phyloP scores from a whole-genome alignment of 2,329 filamentous ascomycete genomes.

The Trichophyton verrucosum region DNA sequence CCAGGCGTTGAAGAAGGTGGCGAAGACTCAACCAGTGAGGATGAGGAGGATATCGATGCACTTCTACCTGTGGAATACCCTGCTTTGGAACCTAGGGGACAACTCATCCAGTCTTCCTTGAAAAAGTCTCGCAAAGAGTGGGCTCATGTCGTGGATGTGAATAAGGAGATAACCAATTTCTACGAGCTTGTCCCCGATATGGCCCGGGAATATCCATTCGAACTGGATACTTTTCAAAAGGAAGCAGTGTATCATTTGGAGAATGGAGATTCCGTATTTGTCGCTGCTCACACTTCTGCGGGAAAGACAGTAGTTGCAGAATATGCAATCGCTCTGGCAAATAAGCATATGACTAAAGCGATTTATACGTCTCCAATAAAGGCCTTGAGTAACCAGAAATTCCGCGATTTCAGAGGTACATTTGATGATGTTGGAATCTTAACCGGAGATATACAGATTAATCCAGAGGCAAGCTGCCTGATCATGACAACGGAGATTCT shows the following conservation, averaged over 20 bases:
- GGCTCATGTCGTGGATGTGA: conserved; percentile 97
- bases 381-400: conserved; percentile 96
- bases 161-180: conserved; percentile 88
- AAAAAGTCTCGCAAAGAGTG: conserved; percentile 74
- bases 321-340: conserved; percentile 89
- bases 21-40: conserved; percentile 22
- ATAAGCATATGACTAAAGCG: conserved; percentile 98
- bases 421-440: conserved; percentile 96
- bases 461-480: conserved; percentile 89
- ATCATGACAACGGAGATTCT: conserved; percentile 99
- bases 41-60: conserved; percentile 57
- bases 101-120: conserved; percentile 56
- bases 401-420: conserved; percentile 76
- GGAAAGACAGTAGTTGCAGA: conserved; percentile 98
- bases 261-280: conserved; percentile 92
- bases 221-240: conserved; percentile 96
- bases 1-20: conserved; percentile 13
- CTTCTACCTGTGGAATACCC: conserved; percentile 88
- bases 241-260: conserved; percentile 97
- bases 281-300: conserved; percentile 92
- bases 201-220: conserved; percentile 92
- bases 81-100: conserved; percentile 71
- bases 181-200: conserved; percentile 86
- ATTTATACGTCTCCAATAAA: conserved; percentile 99
- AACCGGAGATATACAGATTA: conserved; percentile 95